Conservation (phyloP, 2,329 filamentous ascomycete species). For the Emydomyces testavorans region DNA sequence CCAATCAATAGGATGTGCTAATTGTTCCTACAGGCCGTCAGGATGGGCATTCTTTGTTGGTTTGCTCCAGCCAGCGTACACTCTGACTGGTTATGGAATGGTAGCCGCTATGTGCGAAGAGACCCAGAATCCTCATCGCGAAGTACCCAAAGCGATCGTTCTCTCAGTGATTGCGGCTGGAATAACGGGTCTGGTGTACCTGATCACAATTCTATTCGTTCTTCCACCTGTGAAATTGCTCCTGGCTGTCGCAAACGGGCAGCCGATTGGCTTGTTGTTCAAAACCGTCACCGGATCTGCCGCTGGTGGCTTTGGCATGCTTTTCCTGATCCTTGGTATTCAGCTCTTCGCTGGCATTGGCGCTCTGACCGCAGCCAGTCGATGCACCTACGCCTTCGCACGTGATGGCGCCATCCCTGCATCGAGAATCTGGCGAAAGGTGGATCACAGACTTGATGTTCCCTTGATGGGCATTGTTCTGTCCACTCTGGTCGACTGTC, state of each 20-base stretch:
- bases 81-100: constrained; percentile 52
- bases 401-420: constrained; percentile 64
- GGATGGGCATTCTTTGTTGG: constrained; percentile 66
- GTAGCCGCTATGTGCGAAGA: constrained; percentile 63
- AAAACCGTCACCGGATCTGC: constrained; percentile 62
- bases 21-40: constrained; percentile 36
- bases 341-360: constrained; percentile 66
- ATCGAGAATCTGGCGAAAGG: constrained; percentile 53
- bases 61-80: constrained; percentile 49
- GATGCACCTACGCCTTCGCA: constrained; percentile 66
- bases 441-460: constrained; percentile 55
- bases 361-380: constrained; percentile 59
- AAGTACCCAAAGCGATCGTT: constrained; percentile 61
- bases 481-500: constrained; percentile 55
- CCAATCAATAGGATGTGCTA: constrained; percentile 1
- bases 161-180: constrained; percentile 56
- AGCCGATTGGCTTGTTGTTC: constrained; percentile 66
- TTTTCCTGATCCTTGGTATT: constrained; percentile 66
- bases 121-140: constrained; percentile 55
- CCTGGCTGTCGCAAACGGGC: constrained; percentile 55
- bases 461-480: constrained; percentile 59
- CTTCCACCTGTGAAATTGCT: constrained; percentile 56
- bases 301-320: constrained; percentile 60
- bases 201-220: constrained; percentile 66
- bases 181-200: constrained; percentile 53